These are phyloP conservation scores for Cladophialophora carrionii DNA, from an alignment of 2,329 filamentous ascomycete genomes.

Conservation along the genomic window DNA sequence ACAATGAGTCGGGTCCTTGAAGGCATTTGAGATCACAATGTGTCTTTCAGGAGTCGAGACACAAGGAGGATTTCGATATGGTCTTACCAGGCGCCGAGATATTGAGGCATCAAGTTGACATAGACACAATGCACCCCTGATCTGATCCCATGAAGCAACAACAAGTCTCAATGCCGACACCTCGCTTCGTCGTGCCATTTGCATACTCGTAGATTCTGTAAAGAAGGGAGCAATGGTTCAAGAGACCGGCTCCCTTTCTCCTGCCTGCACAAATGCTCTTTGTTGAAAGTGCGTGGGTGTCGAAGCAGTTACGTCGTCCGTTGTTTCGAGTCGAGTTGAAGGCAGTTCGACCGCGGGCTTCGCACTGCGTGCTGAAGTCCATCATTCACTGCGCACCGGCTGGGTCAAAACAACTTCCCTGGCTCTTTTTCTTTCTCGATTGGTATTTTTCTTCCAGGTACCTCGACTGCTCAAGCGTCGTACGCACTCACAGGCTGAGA, in stretches of 20 bases:
- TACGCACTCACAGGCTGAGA: not conserved
- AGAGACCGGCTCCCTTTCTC: not conserved
- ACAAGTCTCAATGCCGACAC: not conserved
- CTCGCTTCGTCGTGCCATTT: not conserved
- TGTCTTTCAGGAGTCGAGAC: not conserved
- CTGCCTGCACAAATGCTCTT: conserved; percentile 2
- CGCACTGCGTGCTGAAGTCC: not conserved
- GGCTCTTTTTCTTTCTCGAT: not conserved
- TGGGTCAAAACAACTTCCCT: not conserved
- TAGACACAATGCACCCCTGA: not conserved
- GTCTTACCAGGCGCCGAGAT: not conserved
- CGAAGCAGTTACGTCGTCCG: not conserved
- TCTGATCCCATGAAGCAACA: not conserved
- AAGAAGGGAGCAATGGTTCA: not conserved
- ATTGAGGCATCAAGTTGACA: not conserved
- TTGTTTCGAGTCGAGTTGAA: not conserved
- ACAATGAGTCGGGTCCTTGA: not conserved
- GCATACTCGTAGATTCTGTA: not conserved
- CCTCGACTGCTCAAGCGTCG: not conserved
- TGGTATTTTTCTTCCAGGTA: not conserved
- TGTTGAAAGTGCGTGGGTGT: not conserved
- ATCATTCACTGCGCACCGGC: not conserved
- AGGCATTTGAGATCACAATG: not conserved
- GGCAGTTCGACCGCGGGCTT: not conserved
- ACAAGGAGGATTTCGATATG: not conserved